Conservation (phyloP, 441 rosid genomes). For the Euphorbia schlechtendalii region DNA sequence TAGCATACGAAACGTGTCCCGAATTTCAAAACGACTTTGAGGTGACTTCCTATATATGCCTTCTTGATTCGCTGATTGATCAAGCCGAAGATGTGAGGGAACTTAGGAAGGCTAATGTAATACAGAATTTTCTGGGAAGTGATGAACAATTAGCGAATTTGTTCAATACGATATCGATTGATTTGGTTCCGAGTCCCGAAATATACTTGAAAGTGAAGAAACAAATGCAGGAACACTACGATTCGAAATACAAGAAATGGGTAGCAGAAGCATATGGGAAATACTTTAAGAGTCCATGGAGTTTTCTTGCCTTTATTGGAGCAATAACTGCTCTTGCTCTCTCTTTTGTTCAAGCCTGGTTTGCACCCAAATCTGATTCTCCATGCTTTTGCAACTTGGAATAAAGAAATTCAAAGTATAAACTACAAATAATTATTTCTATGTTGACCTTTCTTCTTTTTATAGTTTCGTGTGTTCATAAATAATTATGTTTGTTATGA, state of each 20-base stretch:
- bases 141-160: slow-evolving; percentile 22
- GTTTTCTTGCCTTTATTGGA: too few species aligned
- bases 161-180: slow-evolving; percentile 19
- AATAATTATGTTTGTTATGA: too few species aligned
- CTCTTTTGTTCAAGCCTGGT: too few species aligned
- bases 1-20: neutral
- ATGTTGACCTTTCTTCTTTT: too few species aligned
- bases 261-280: too few species aligned
- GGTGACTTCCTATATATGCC: neutral
- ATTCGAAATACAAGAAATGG: neutral
- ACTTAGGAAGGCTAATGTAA: slow-evolving; percentile 9
- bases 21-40: neutral
- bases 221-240: slow-evolving; percentile 14
- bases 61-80: slow-evolving; percentile 14
- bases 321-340: too few species aligned
- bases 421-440: too few species aligned
- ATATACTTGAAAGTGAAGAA: neutral
- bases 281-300: too few species aligned
- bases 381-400: too few species aligned
- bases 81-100: slow-evolving; percentile 19
- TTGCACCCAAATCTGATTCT: too few species aligned
- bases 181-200: slow-evolving; percentile 12
- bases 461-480: too few species aligned
- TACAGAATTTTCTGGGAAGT: slow-evolving; percentile 16
- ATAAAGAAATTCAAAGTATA: too few species aligned